These are phyloP conservation scores for Leccinum disarticulatum DNA, from an alignment of 768 basidiomycete species.

Conservation along the genomic window DNA sequence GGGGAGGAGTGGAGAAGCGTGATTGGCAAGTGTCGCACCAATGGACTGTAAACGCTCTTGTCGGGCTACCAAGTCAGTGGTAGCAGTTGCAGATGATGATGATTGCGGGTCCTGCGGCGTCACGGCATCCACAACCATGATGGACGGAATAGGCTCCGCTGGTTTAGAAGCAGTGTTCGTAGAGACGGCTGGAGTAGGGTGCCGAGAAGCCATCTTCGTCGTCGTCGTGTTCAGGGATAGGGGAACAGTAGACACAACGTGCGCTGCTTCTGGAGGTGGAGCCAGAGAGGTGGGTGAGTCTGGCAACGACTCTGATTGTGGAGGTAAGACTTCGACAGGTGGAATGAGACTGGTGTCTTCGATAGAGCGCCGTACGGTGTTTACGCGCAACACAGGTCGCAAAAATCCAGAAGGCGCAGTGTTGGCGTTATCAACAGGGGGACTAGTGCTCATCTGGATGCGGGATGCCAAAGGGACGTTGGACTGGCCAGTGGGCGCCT, in stretches of 20 bases:
- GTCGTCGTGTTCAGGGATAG: not conserved
- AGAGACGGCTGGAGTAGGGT: not conserved
- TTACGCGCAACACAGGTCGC: not conserved
- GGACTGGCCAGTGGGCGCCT: conserved; percentile 8
- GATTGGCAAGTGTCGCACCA: conserved; percentile 9
- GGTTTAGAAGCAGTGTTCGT: not conserved
- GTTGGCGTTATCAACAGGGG: conserved; percentile 1
- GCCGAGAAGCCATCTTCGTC: not conserved
- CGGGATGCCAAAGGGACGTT: conserved; percentile 24
- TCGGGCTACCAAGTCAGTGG: conserved; percentile 7
- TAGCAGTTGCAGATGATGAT: not conserved
- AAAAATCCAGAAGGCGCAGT: not conserved
- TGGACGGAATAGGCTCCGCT: not conserved
- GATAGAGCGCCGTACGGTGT: not conserved
- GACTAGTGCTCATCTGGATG: conserved; percentile 18
- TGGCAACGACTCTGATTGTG: conserved; percentile 19
- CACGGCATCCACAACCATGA: not conserved
- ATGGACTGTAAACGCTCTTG: conserved; percentile 19
- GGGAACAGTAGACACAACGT: not conserved
- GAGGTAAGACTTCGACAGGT: conserved; percentile 31
- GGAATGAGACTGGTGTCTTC: conserved; percentile 26
- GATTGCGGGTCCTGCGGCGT: conserved; percentile 4
- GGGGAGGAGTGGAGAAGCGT: conserved; percentile 5
- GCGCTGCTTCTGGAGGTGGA: not conserved
- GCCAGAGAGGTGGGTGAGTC: conserved; percentile 12